Percentiles rank a stretch among this genome's conserved stretches.
phyloP scores from a whole-genome alignment of 768 basidiomycete species.

The Cubamyces lactineus region DNA sequence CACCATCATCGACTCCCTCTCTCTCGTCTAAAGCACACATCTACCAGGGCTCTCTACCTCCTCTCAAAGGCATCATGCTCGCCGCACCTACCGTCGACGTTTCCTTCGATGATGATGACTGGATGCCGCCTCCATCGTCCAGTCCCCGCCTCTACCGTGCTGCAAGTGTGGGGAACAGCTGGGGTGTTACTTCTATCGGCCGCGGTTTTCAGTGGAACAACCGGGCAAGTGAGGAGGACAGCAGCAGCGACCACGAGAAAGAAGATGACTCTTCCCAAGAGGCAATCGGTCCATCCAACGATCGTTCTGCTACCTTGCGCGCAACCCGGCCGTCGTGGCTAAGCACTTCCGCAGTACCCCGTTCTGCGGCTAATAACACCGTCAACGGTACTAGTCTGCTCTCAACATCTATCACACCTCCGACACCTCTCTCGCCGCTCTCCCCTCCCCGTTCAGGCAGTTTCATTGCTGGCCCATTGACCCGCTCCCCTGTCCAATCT shows the following conservation, averaged over 20 bases:
- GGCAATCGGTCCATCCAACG: constrained; percentile 6
- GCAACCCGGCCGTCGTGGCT: constrained; percentile 28
- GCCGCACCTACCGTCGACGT: constrained; percentile 57
- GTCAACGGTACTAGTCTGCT: constrained; percentile 16
- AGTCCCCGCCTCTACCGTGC: constrained; percentile 53
- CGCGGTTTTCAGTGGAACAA: constrained; percentile 78
- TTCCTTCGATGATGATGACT: constrained; percentile 68
- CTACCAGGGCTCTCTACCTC: constrained; percentile 19
- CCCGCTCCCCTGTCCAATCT: constrained; percentile 32
- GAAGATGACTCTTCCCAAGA: constrained; percentile 11
- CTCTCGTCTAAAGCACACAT: constrained; percentile 5
- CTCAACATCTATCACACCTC: constrained; percentile 19
- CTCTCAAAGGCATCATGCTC: constrained; percentile 33
- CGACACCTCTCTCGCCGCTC: constrained; percentile 13
- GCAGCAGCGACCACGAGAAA: constrained; percentile 22
- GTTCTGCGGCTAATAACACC: constrained; percentile 15
- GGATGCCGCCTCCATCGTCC: constrained; percentile 55
- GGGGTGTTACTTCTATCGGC: constrained; percentile 85
- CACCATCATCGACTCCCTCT: constrained; percentile 30
- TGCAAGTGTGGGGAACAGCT: constrained; percentile 74
- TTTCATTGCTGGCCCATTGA: constrained; percentile 29
- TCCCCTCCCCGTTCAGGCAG: constrained; percentile 19
- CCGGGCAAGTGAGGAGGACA: constrained; percentile 36
- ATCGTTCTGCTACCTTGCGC: constrained; percentile 11
- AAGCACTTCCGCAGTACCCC: constrained; percentile 25